phyloP scores from a whole-genome alignment of 1,284 basidiomycete genomes.

The Anthracocystis panici-leucophaei region DNA sequence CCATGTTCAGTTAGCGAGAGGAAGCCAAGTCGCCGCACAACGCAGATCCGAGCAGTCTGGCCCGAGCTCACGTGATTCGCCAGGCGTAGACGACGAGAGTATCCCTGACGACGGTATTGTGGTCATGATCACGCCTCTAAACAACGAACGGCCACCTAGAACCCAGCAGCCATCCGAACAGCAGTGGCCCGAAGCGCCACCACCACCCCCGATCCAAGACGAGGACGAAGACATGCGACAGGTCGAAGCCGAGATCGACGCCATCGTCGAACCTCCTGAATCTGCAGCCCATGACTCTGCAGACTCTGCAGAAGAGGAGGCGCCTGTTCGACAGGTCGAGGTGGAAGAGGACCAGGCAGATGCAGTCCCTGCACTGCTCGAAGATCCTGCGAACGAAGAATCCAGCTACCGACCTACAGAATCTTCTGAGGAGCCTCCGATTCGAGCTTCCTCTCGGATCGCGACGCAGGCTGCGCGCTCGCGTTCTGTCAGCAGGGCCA shows the following conservation, averaged over 20 bases:
- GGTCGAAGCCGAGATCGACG: constrained; percentile 19
- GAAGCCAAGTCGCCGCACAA: background rate
- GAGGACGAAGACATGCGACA: constrained; percentile 29
- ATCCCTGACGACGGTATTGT: constrained; percentile 27
- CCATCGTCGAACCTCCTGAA: background rate
- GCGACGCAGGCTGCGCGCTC: background rate
- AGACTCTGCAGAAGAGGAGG: no score
- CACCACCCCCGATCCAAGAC: constrained; percentile 34
- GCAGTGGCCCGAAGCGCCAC: constrained; percentile 20
- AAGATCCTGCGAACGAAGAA: background rate
- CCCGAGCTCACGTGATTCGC: no score
- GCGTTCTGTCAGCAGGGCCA: background rate
- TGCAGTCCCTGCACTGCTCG: no score
- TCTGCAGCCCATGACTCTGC: no score
- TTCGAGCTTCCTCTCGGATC: background rate
- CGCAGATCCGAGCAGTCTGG: background rate
- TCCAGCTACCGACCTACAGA: background rate
- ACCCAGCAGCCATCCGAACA: background rate
- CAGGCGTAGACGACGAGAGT: constrained; percentile 2
- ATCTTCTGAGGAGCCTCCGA: background rate
- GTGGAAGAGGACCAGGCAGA: no score
- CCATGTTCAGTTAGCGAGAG: background rate
- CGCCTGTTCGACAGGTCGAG: no score
- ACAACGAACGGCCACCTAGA: background rate
- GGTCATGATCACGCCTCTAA: constrained; percentile 16